Base-by-base conservation (phyloP, 2,329 filamentous ascomycete species). In the Aspergillus latus region DNA sequence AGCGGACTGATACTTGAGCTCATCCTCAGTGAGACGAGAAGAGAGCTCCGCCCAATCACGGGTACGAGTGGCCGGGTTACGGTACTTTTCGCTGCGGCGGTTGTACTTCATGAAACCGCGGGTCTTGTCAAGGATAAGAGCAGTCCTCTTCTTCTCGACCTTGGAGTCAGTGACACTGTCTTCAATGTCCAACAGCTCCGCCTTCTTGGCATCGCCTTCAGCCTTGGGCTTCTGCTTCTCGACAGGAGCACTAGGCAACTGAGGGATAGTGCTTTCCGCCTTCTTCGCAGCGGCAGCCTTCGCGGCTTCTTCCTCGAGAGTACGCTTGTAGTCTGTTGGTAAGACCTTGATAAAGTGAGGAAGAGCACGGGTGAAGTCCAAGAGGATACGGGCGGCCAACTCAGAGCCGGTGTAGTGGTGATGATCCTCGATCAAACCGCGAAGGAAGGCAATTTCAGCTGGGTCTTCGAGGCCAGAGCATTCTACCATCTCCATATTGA, bases 401-500 rank as follows among this genome's bases (percentile, higher is more conserved):
- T 97, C 93, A 11, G 93, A 97, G 58, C 93, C 93, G 57, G 93
- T 97, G 82, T 96, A 97, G 76, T 97, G 93, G 76, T 97, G 92
- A 70, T 97, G 93, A 65, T 97, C 93, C 78, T 97, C 93, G 54
- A 97, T 90, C 64, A 97, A 82, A 60, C 92, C 89, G 64, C 92
- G 90, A 30, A 97, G 82, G 72, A 88, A 97, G 34, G 92, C 91
- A 68, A 97, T 90, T 74, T 97, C 93, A 56, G 86, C 78, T 28
- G 90, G 90, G 59, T 97, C 92, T 60, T 93, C 89, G 44, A 97
- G 80, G 7, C 84, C 83, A 47, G 88, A 89, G 28, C 93, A 86
- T 77, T 97, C 92, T 64, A 97, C 93, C 93, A 97, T 96, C 79
- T 97, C 93, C 69, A 87, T 88, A 78, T 97, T 97, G 77, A 97